phyloP scores from a whole-genome alignment of 805 yeast species.

The Spathaspora gorwiae region DNA sequence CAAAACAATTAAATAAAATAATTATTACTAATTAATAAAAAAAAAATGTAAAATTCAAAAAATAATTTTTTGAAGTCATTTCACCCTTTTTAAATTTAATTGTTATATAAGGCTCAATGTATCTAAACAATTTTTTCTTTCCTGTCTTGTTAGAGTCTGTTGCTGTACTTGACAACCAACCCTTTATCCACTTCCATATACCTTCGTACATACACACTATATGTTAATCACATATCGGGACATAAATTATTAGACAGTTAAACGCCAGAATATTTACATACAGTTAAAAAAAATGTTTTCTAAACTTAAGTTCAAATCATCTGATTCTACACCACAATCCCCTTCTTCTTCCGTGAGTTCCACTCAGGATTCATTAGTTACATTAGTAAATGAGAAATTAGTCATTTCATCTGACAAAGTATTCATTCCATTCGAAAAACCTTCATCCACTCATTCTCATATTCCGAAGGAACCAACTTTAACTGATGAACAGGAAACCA shows the following conservation, averaged over 20 bases:
- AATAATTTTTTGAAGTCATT: background rate
- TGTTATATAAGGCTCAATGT: background rate
- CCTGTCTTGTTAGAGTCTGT: background rate
- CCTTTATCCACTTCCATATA: background rate
- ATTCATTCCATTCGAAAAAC: constrained; percentile 16
- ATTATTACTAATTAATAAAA: too few relatives aligned
- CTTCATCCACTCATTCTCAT: constrained; percentile 27
- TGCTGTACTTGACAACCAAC: background rate
- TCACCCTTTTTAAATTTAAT: background rate
- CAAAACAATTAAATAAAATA: too few relatives aligned
- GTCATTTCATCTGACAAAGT: constrained; percentile 8
- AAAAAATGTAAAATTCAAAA: background rate
- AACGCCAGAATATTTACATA: background rate
- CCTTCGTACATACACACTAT: background rate
- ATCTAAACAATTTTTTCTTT: too few relatives aligned
- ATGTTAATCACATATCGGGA: background rate
- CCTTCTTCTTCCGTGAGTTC: background rate
- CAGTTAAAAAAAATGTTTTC: background rate
- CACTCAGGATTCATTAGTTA: constrained; percentile 4
- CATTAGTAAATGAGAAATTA: constrained; percentile 2
- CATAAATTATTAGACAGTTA: background rate
- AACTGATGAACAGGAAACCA: constrained; percentile 49
- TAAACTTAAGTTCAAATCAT: background rate
- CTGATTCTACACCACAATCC: background rate
- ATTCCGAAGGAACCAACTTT: constrained; percentile 50